Evolutionary conservation across 495 filamentous ascomycete genomes (phyloP), one percentile per base, ranked within the genome.

Genomic region (Pseudotulostoma volvatum): DNA sequence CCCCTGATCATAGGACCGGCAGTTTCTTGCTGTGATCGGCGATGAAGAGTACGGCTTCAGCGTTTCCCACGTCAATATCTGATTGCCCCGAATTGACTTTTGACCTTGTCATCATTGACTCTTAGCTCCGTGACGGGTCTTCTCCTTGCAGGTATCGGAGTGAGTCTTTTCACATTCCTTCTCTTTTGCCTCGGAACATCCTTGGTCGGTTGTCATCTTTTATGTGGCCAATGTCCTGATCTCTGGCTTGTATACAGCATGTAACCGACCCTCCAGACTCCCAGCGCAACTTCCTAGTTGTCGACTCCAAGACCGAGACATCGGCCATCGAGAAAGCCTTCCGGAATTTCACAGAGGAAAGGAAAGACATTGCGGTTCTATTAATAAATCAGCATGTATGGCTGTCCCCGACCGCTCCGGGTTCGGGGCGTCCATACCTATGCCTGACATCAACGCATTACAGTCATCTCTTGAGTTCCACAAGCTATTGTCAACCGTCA

Each of bases 361-460:
- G 92, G 44, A 94, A 94, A 57, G 92, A 99, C 51, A 93, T 99
- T 52, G 92, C 84, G 2, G 85, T 99, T 44, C 54, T 99, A 30
- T 60, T 99, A 42, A 96, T 99, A 54, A 99, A 96, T 52, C 92
- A 99, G 63, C 92, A 99, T 64, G 86, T 96, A 55, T 36, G 79
- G 69, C 19, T 37, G 9, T 18, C 11, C 34, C 14, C n/a, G n/a
- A n/a, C n/a, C n/a, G n/a, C n/a, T n/a, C n/a, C n/a, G n/a, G n/a
- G n/a, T n/a, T n/a, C n/a, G n/a, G n/a, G n/a, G n/a, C n/a, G n/a
- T n/a, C n/a, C n/a, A n/a, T n/a, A n/a, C n/a, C n/a, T n/a, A n/a
- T n/a, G n/a, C n/a, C n/a, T n/a, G n/a, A n/a, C n/a, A n/a, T n/a
- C n/a, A n/a, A n/a, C n/a, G n/a, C n/a, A n/a, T n/a, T n/a, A n/a